Evolutionary conservation across 2,329 filamentous ascomycete species (phyloP).

Genomic region (Hirsutella minnesotensis): DNA sequence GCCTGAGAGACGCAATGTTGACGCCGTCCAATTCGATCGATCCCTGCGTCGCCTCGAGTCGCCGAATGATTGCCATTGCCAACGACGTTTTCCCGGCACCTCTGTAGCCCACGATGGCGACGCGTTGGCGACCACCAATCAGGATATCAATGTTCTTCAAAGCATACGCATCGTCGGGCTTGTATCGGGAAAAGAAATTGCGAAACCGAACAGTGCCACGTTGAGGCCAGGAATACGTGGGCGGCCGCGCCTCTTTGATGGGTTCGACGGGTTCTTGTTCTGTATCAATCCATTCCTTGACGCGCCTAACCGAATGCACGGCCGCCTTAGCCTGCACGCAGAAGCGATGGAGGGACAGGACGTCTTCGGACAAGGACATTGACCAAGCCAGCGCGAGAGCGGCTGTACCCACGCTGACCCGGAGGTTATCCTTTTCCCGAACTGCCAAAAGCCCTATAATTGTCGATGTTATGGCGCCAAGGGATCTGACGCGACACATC

Average conservation of each 20-base stretch:
- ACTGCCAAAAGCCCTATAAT: neutral
- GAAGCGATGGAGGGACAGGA: neutral
- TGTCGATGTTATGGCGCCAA: neutral
- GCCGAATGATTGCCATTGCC: slow-evolving; percentile 27
- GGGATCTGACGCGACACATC: neutral
- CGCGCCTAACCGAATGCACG: neutral
- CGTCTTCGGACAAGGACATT: neutral
- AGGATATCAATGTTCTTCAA: slow-evolving; percentile 1
- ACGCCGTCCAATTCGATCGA: slow-evolving; percentile 17
- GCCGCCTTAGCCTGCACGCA: neutral
- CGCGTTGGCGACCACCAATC: slow-evolving; percentile 1
- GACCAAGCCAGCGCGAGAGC: neutral
- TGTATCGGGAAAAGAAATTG: slow-evolving; percentile 3
- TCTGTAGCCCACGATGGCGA: slow-evolving; percentile 58
- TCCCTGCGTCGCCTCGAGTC: neutral
- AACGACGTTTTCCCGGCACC: slow-evolving; percentile 67
- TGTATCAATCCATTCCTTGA: neutral
- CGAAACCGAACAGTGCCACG: slow-evolving; percentile 2
- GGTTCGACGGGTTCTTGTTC: slow-evolving; percentile 1
- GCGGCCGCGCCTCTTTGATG: neutral
- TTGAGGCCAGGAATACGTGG: neutral
- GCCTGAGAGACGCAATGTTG: slow-evolving; percentile 22
- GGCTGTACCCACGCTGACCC: neutral
- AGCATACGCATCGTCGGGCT: neutral
- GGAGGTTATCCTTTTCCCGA: neutral